A percentile compares a stretch with the other conserved stretches of the same genome.
Evolutionary conservation across 1,284 basidiomycete species (phyloP).

Genomic region (Ceratobasidium sp.): DNA sequence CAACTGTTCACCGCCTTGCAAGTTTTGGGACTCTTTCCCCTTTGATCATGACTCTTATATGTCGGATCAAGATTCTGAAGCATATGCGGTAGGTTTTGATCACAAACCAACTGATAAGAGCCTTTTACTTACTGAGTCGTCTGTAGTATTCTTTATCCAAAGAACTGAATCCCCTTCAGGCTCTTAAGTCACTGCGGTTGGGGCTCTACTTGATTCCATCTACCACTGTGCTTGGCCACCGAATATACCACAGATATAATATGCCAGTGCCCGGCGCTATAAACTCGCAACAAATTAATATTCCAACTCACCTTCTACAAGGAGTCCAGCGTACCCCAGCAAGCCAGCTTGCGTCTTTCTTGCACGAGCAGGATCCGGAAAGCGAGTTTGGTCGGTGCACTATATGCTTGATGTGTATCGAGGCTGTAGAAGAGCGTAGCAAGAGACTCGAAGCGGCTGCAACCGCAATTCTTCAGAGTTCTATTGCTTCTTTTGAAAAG

Average conservation of each 20-base stretch:
- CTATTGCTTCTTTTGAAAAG: background rate
- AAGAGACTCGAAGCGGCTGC: background rate
- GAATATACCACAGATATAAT: slow-evolving; percentile 12
- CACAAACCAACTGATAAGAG: no score
- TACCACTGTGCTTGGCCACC: slow-evolving; percentile 9
- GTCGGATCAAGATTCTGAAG: slow-evolving; percentile 12
- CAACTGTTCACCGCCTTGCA: slow-evolving; percentile 10
- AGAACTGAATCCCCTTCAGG: slow-evolving; percentile 16
- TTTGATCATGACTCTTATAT: slow-evolving; percentile 35
- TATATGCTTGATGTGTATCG: slow-evolving; percentile 10
- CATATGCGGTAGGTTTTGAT: slow-evolving; percentile 12
- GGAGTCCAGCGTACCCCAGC: background rate
- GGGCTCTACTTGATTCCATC: slow-evolving; percentile 31
- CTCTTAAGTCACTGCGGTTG: background rate
- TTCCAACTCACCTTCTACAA: background rate
- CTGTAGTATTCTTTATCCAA: slow-evolving; percentile 8
- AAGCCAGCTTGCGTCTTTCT: slow-evolving; percentile 14
- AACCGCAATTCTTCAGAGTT: background rate
- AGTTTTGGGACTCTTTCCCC: slow-evolving; percentile 24
- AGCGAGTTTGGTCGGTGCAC: background rate
- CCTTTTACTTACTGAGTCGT: background rate
- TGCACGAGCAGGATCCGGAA: slow-evolving; percentile 7
- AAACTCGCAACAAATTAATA: slow-evolving; percentile 12
- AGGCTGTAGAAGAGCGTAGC: background rate
- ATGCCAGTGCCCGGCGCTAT: background rate